Base-by-base conservation (phyloP, 164 flowering plant genomes). In the Magnolia officinalis region DNA sequence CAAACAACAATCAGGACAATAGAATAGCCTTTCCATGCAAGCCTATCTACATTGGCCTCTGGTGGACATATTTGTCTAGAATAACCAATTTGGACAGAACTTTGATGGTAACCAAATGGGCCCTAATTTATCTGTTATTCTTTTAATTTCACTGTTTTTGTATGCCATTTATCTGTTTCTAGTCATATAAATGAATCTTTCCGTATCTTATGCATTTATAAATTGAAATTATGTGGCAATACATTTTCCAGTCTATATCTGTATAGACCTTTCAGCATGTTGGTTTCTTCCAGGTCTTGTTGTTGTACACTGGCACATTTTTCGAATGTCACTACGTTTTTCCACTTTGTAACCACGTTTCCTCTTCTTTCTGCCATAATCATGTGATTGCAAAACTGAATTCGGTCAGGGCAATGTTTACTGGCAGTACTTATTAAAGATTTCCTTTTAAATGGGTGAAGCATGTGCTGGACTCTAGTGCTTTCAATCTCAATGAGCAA, bases 401-500 rank as follows among this genome's bases (percentile, higher is more conserved):
- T 37, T 37, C 45, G 2, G 45, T 37, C 45, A 37, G 45, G 45
- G 45, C 45, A 37, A 37, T 37, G 45, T 55, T 55, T 55, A 55
- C 61, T 55, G 61, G 61, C 61, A 10, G 18, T 55, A 16, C 61
- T 55, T 55, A 37, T 37, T 37, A 37, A 37, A 37, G 45, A 72
- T 74, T 64, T 11, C 66, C 10, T 71, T n/a, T 73, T 55, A 21
- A 73, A 16, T 69, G 7, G 51, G 50, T 83, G 86, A 89, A 96
- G 99, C 99, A 96, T 87, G 97, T 94, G 10, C 66, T 96, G 59
- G 99, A 96, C 78, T 90, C 90, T 26, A 96, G 91, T 81, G 95
- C 97, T 4, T 84, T 87, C 11, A 80, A 96, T 81, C 84, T 94
- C 52, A 89, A 88, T 18, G 98, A 94, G 76, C 98, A 96, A 70